Base-by-base conservation (phyloP, 805 yeast species). In the Ogataea methanolica region DNA sequence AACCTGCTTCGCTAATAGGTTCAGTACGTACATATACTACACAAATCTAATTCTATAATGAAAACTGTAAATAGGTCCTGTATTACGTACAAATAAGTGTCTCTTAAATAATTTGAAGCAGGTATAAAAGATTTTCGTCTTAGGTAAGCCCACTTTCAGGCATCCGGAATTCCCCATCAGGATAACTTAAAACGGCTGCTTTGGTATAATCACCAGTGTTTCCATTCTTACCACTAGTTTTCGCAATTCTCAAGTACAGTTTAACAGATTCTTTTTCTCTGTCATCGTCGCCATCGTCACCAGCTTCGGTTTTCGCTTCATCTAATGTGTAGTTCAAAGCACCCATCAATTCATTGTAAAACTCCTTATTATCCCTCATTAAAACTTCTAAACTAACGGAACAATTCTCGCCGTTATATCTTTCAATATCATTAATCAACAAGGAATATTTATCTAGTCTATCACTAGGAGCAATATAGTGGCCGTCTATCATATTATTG, bases 391-490 rank as follows among this genome's bases (percentile, higher is more conserved):
- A 44, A 48, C 78, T 71, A 21, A 86, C 63, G 1, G 74, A 61
- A 3, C 71, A 64, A 6, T 72, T 68, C 4, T 63, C 60, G 0
- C 89, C 96, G 6, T 82, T 77, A 58, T 76, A 87, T 21, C 82
- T 69, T 63, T 90, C 96, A 17, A 90, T 69, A 59, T 90, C 97
- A 57, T 90, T 89, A 26, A 90, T 68, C 37, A 90, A 59, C 41
- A 90, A 63, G 0, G 96, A 84, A 44, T 74, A 78, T 0, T 83
- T 82, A 31, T 75, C 69, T 52, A 73, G 65, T 22, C 54, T 57
- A 31, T 62, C 66, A 45, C 60, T 52, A 2, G 66, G 61, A 12
- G 60, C 41, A 12, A 54, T 46, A 16, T 55, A 50, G 7, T 57
- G 57, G 1, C 67, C 69, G 38, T 58, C 54, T 1, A 59, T 44